Conservation (phyloP, 2,329 filamentous ascomycete species). For the Penicillium griseofulvum region DNA sequence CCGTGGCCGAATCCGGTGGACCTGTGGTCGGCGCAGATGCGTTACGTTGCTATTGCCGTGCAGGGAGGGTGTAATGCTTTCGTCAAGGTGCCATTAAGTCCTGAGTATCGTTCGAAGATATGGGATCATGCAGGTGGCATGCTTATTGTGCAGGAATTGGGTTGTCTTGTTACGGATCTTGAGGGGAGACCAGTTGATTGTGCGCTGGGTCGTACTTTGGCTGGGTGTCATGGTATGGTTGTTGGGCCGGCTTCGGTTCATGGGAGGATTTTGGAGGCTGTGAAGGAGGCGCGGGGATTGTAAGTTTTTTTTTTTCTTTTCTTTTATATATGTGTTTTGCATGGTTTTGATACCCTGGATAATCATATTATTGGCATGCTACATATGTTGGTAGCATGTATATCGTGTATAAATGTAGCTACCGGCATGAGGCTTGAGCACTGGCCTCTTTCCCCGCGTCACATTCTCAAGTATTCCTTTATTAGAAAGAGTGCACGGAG, state of each 20-base stretch:
- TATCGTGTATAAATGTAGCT: neutral
- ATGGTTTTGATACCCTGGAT: slow-evolving; percentile 11
- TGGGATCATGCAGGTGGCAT: slow-evolving; percentile 58
- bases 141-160: slow-evolving; percentile 51
- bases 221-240: slow-evolving; percentile 42
- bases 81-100: slow-evolving; percentile 48
- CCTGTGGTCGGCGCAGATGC: slow-evolving; percentile 55
- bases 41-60: slow-evolving; percentile 53
- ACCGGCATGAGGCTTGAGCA: slow-evolving; percentile 1
- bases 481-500: neutral
- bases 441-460: slow-evolving; percentile 13
- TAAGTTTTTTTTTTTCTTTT: neutral
- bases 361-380: slow-evolving; percentile 9
- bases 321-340: slow-evolving; percentile 8
- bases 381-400: neutral
- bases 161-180: slow-evolving; percentile 52
- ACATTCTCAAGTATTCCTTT: neutral
- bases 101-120: slow-evolving; percentile 48
- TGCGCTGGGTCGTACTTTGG: slow-evolving; percentile 40
- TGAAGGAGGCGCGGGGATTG: slow-evolving; percentile 22
- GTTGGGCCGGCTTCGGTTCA: slow-evolving; percentile 42
- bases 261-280: slow-evolving; percentile 31
- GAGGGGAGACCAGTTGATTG: slow-evolving; percentile 52
- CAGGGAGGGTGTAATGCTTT: slow-evolving; percentile 49
- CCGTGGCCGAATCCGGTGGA: slow-evolving; percentile 50